These are phyloP conservation scores for Arthrobotrys megalospora DNA, from an alignment of 2,329 filamentous ascomycete genomes.

Conservation along the genomic window DNA sequence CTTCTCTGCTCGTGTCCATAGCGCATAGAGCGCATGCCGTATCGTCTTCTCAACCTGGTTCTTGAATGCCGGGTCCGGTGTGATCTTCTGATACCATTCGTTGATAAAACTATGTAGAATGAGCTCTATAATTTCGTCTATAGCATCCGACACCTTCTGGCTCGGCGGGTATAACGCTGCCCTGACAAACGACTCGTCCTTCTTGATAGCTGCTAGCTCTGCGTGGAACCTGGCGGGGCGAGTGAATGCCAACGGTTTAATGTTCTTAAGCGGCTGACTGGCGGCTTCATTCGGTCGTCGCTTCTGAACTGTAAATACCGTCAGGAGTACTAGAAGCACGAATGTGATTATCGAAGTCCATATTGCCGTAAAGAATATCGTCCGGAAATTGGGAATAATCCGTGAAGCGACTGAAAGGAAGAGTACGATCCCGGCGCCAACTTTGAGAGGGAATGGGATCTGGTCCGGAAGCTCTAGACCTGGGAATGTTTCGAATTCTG, in stretches of 20 bases:
- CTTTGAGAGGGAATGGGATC: slow-evolving; percentile 55
- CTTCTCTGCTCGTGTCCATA: slow-evolving; percentile 80
- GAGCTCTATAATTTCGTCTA: slow-evolving; percentile 83
- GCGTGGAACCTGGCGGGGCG: slow-evolving; percentile 58
- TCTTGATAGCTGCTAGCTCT: slow-evolving; percentile 60
- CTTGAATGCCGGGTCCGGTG: slow-evolving; percentile 81
- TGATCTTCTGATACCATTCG: slow-evolving; percentile 91
- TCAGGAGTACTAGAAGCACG: slow-evolving; percentile 23
- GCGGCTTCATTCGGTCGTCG: slow-evolving; percentile 52
- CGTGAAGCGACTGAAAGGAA: slow-evolving; percentile 58
- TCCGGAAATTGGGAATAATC: slow-evolving; percentile 57
- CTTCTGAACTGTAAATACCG: slow-evolving; percentile 35
- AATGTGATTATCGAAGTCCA: slow-evolving; percentile 59
- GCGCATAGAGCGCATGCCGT: slow-evolving; percentile 78
- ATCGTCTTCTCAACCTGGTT: slow-evolving; percentile 89
- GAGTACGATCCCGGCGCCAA: slow-evolving; percentile 56
- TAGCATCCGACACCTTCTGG: slow-evolving; percentile 81
- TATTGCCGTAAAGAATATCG: slow-evolving; percentile 58
- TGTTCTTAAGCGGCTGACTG: slow-evolving; percentile 60
- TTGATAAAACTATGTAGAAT: slow-evolving; percentile 87
- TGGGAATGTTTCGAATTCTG: slow-evolving; percentile 39
- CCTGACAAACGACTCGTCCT: slow-evolving; percentile 62
- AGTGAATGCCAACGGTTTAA: slow-evolving; percentile 63
- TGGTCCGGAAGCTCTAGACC: slow-evolving; percentile 50
- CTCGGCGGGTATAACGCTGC: slow-evolving; percentile 81